Percentiles rank a stretch among this genome's conserved stretches.
Evolutionary conservation across 257 asterid genomes (phyloP).

Genomic region (Plantago elongata): DNA sequence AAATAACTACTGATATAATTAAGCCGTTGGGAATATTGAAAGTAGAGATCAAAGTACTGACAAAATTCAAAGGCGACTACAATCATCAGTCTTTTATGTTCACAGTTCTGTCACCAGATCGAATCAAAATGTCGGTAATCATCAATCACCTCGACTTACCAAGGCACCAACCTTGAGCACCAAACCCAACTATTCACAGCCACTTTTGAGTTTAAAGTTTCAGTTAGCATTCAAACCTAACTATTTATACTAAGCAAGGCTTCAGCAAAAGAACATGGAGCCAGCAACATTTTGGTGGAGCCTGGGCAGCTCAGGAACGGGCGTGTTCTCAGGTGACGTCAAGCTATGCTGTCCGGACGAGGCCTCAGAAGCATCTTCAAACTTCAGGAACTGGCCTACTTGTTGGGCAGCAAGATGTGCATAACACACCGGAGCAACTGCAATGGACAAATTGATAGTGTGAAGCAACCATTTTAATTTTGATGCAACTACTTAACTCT

Average conservation of each 20-base stretch:
- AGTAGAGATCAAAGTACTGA: too few relatives aligned
- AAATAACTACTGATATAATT: too few relatives aligned
- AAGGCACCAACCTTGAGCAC: background rate
- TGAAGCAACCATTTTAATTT: background rate
- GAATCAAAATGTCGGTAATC: background rate
- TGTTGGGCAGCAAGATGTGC: conserved; percentile 96
- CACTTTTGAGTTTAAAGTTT: too few relatives aligned
- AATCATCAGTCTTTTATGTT: background rate
- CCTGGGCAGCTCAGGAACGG: conserved; percentile 68
- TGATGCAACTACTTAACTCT: background rate
- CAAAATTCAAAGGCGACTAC: too few relatives aligned
- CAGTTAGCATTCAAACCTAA: background rate
- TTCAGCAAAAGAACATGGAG: conserved; percentile 93
- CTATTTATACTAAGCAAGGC: background rate
- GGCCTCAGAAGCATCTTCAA: conserved; percentile 59
- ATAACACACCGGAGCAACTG: conserved; percentile 84
- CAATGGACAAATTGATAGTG: conserved; percentile 13
- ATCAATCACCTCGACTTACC: background rate
- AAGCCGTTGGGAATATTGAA: too few relatives aligned
- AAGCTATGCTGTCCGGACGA: conserved; percentile 38
- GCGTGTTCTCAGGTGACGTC: conserved; percentile 29
- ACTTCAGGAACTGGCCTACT: conserved; percentile 64
- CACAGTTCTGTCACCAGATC: background rate
- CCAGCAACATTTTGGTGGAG: conserved; percentile 63
- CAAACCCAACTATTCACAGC: conserved; percentile 1